Evolutionary conservation across 148 eudicot genomes (phyloP), one percentile per base, ranked within the genome.

Genomic region (Camellia japonica): DNA sequence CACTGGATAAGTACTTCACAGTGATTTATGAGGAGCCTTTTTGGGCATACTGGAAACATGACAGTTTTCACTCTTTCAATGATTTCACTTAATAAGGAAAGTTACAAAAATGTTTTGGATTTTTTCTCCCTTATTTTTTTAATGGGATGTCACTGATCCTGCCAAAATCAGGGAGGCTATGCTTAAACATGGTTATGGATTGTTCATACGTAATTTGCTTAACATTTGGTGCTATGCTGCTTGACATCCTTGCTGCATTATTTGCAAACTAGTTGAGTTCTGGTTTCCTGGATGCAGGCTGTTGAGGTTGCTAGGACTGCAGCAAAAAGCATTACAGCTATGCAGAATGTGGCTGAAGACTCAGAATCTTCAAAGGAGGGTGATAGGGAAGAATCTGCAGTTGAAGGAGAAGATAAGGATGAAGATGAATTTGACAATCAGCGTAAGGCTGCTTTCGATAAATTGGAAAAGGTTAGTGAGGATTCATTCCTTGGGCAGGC

Each of bases 401-500:
- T 68, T 42, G 88, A 87, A 79, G 88, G 60, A 71, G 84, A 87
- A 78, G 86, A 82, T 84, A 93, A 83, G 77, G 87, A 92, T 70
- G 95, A 90, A 77, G 78, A 84, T 79, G 1, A 30, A 30, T 30
- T 30, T 30, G 93, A 82, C 54, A 84, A 79, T 84, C 81, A 84
- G 43, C 88, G 90, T 19, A 92, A 89, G 74, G 87, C 87, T 81
- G 91, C 99, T 78, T 83, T 96, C 44, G 94, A 93, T 47, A 93
- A 88, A 84, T 76, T 96, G 81, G 97, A 96, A 81, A 88, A 87
- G 74, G 98, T 97, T 78, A 88, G 99, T 76, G 95, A 89, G 82
- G 99, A 96, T 66, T 84, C 97, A 44, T 59, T 90, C 38, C 88
- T 96, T 87, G 90, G 99, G 85, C 97, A 96, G 97, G 99, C 86